A percentile compares a stretch with the other conserved stretches of the same genome.
phyloP scores from a whole-genome alignment of 768 basidiomycete species.

The Podaxis mareebaensis region DNA sequence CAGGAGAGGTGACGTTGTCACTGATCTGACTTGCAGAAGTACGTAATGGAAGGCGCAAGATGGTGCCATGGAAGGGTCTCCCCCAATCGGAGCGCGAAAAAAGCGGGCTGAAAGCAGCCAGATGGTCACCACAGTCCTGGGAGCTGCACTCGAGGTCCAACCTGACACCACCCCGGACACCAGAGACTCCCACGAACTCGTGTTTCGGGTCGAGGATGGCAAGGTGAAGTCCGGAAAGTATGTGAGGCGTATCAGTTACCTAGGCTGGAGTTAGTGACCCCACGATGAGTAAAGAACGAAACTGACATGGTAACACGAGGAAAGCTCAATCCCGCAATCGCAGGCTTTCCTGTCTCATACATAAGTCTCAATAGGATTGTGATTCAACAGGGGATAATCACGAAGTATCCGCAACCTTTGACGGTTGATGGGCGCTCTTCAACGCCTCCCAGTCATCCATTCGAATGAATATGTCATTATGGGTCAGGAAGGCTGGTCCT shows the following conservation, averaged over 20 bases:
- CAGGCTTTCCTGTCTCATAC: conserved; percentile 23
- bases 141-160: conserved; percentile 27
- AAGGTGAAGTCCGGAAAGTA: conserved; percentile 41
- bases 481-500: conserved; percentile 39
- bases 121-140: conserved; percentile 29
- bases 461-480: conserved; percentile 34
- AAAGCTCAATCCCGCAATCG: conserved; percentile 27
- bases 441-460: conserved; percentile 40
- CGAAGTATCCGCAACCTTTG: conserved; percentile 24
- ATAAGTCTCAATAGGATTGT: neutral
- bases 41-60: conserved; percentile 50
- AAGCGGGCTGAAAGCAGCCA: conserved; percentile 31
- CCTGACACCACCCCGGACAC: conserved; percentile 21
- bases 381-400: neutral
- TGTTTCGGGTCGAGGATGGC: conserved; percentile 46
- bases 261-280: conserved; percentile 18
- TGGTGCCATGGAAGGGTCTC: conserved; percentile 36
- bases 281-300: neutral
- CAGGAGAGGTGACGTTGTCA: conserved; percentile 27
- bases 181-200: conserved; percentile 27
- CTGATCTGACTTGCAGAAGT: conserved; percentile 33
- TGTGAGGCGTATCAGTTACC: conserved; percentile 52
- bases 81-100: conserved; percentile 18
- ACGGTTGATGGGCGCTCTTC: conserved; percentile 34
- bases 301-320: conserved; percentile 29